Percentiles rank a stretch among this genome's conserved stretches.
Evolutionary conservation across 805 yeast species (phyloP).

Genomic region (Yamadazyma scolyti): DNA sequence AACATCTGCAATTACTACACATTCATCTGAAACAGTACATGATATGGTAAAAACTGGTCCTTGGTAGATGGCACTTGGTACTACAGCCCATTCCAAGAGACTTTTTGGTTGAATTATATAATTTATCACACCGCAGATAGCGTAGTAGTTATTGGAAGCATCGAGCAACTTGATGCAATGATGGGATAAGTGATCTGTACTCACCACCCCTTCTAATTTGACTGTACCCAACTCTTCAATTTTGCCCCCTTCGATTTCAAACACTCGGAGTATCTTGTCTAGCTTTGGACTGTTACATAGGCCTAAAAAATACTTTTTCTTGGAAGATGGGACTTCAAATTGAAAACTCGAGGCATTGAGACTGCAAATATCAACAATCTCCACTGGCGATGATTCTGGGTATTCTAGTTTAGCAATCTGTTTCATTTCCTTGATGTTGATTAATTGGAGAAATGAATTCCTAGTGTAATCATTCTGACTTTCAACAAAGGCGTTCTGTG

Average conservation of each 20-base stretch:
- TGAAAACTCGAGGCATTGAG: slow-evolving; percentile 2
- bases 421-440: slow-evolving; percentile 13
- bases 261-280: slow-evolving; percentile 10
- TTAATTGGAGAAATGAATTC: slow-evolving; percentile 13
- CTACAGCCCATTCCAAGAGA: slow-evolving; percentile 11
- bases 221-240: slow-evolving; percentile 8
- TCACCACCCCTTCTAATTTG: slow-evolving; percentile 11
- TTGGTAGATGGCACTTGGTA: slow-evolving; percentile 7
- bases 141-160: slow-evolving; percentile 8
- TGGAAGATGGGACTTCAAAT: slow-evolving; percentile 1
- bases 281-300: slow-evolving; percentile 11
- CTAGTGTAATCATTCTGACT: slow-evolving; percentile 11
- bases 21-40: slow-evolving; percentile 1
- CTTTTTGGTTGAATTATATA: slow-evolving; percentile 8
- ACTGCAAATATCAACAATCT: slow-evolving; percentile 16
- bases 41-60: slow-evolving; percentile 11
- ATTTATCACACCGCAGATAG: slow-evolving; percentile 16
- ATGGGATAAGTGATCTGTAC: slow-evolving; percentile 6
- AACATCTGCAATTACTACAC: slow-evolving; percentile 14
- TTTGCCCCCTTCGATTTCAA: slow-evolving; percentile 7
- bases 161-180: slow-evolving; percentile 14
- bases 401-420: slow-evolving; percentile 8
- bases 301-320: slow-evolving; percentile 11
- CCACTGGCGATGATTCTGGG: slow-evolving; percentile 9
- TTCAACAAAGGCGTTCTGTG: slow-evolving; percentile 12